Evolutionary conservation across 2,329 filamentous ascomycete genomes (phyloP).

Genomic region (Polychaeton citri): DNA sequence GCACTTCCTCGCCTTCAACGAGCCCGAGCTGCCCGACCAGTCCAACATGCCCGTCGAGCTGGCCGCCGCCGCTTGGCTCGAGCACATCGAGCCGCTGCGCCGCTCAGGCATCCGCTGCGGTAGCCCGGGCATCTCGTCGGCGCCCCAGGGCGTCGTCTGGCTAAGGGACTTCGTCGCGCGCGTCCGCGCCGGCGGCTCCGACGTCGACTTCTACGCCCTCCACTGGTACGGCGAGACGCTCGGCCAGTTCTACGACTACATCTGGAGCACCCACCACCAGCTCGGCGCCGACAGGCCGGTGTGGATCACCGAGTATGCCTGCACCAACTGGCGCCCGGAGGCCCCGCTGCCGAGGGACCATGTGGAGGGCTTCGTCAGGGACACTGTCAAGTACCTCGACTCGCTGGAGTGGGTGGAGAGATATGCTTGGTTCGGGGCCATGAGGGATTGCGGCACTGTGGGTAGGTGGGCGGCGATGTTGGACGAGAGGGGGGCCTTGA

Average conservation of each 20-base stretch:
- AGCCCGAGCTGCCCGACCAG: constrained; percentile 20
- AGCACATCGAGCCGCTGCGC: constrained; percentile 17
- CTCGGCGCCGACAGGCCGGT: constrained; percentile 15
- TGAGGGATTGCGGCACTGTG: constrained; percentile 18
- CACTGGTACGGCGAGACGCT: constrained; percentile 20
- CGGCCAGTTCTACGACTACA: constrained; percentile 20
- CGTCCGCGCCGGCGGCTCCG: constrained; percentile 12
- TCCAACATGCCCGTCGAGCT: constrained; percentile 15
- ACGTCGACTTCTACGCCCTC: constrained; percentile 19
- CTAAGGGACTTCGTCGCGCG: constrained; percentile 13
- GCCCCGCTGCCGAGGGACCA: constrained; percentile 13
- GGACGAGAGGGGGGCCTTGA: constrained; percentile 18
- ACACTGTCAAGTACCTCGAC: constrained; percentile 18
- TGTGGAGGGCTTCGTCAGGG: constrained; percentile 16
- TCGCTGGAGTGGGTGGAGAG: constrained; percentile 20
- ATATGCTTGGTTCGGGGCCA: constrained; percentile 21
- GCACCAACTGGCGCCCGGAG: constrained; percentile 18
- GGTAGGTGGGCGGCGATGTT: constrained; percentile 18
- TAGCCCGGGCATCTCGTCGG: constrained; percentile 17
- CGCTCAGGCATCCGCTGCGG: constrained; percentile 13
- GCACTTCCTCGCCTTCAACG: constrained; percentile 25
- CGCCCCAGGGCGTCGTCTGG: constrained; percentile 15
- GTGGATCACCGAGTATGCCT: constrained; percentile 21
- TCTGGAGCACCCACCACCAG: constrained; percentile 18
- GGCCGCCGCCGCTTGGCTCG: constrained; percentile 16